These are phyloP conservation scores for Penicillium desertorum DNA, from an alignment of 495 filamentous ascomycete species.

Conservation along the genomic window DNA sequence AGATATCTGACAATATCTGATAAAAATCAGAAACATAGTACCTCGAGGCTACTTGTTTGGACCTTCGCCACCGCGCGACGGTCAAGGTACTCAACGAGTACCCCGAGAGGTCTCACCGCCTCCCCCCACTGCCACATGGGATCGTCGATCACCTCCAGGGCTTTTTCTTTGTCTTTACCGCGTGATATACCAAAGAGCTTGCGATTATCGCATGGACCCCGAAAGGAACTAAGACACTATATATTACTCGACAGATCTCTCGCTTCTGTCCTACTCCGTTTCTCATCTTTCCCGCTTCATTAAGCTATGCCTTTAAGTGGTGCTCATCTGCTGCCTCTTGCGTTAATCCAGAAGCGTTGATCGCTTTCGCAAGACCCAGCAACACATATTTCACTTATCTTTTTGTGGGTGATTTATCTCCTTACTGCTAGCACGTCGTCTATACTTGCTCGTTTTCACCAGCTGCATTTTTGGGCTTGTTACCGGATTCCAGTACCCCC, in stretches of 20 bases:
- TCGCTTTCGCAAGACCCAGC: conserved; percentile 3
- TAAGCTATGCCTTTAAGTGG: conserved; percentile 22
- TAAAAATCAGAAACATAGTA: conserved; percentile 1
- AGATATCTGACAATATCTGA: background rate
- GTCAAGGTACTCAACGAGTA: conserved; percentile 7
- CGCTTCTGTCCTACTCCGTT: background rate
- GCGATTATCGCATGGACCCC: background rate
- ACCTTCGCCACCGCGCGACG: background rate
- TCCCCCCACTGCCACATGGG: conserved; percentile 5
- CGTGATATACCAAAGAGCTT: background rate
- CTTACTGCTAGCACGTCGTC: background rate
- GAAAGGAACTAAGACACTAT: background rate
- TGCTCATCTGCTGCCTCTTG: conserved; percentile 15
- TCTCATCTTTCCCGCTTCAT: background rate
- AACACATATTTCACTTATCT: background rate
- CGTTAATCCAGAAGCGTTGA: conserved; percentile 26
- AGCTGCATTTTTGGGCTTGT: conserved; percentile 1
- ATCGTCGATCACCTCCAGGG: conserved; percentile 6
- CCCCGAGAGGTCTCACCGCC: conserved; percentile 6
- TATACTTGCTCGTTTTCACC: background rate
- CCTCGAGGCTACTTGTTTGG: background rate
- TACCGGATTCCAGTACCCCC: background rate
- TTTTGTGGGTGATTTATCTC: background rate
- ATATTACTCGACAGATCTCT: background rate
- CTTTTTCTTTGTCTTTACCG: background rate